Percentiles rank a stretch among this genome's conserved stretches.
phyloP scores from a whole-genome alignment of 306 rosid species.

The Pueraria montana region DNA sequence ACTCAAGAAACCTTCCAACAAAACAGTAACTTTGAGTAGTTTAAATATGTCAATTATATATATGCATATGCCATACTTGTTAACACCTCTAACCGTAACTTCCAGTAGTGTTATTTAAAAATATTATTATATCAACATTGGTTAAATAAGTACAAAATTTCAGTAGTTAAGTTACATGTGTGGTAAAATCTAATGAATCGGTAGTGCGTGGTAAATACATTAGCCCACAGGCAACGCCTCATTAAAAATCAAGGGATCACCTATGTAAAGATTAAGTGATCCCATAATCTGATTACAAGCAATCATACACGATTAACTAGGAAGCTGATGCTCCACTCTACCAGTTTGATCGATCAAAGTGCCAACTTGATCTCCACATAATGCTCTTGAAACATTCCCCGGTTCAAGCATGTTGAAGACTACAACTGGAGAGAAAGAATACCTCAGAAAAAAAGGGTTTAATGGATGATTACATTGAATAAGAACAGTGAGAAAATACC shows the following conservation, averaged over 20 bases:
- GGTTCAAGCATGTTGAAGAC: slow-evolving; percentile 60
- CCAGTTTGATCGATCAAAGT: slow-evolving; percentile 60
- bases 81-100: no score
- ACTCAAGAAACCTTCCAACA: not conserved
- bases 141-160: not conserved
- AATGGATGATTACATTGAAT: not conserved
- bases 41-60: no score
- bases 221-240: not conserved
- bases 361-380: slow-evolving; percentile 67
- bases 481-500: slow-evolving; percentile 37
- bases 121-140: not conserved
- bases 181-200: not conserved
- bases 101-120: not conserved
- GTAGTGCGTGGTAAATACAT: not conserved
- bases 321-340: slow-evolving; percentile 38
- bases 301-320: not conserved
- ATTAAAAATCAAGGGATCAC: not conserved
- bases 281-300: not conserved
- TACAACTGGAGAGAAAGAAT: slow-evolving; percentile 49
- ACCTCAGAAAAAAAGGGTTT: slow-evolving; percentile 7
- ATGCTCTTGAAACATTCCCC: slow-evolving; percentile 62
- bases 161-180: not conserved
- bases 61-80: no score
- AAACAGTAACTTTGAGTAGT: no score
- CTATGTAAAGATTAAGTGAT: not conserved